Base-by-base conservation (phyloP, 2,329 filamentous ascomycete species). In the Alternaria infectoria region DNA sequence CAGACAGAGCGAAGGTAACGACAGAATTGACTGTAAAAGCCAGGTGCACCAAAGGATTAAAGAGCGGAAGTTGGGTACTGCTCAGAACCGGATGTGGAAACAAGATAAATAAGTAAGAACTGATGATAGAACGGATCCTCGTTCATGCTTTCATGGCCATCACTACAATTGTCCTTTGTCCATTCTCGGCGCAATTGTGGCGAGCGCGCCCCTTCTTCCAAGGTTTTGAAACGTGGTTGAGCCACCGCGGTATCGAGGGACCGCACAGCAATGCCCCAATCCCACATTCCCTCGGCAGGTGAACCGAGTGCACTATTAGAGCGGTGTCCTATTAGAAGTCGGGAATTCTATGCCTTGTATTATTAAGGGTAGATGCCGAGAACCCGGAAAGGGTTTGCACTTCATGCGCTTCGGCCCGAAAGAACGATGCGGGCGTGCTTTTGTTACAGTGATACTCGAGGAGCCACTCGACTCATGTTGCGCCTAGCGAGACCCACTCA, bases 341-440 rank as follows among this genome's bases (percentile, higher is more conserved):
- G 21, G 13, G 28, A 36, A n/a, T n/a, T 28, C 49, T n/a, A 40
- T 52, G 21, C 49, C 49, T 32, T 28, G 36, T 52, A 36, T n/a
- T 25, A 40, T 52, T 52, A 19, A 28, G 32, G 47, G 49, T 23
- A 19, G 28, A 30, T 49, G 49, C 60, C 36, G 30, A 54, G 55
- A 40, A 17, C 45, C 17, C 13, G n/a, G 30, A 17, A 49, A 26
- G n/a, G 15, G 23, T 17, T 26, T 28, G 47, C 28, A 49, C 28
- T 49, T 61, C 44, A 58, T 61, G 54, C 62, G 58, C 40, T 61
- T 64, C 58, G 62, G 62, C 43, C 62, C 62, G 62, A 61, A 49
- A 17, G 47, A 51, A 49, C 12, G 12, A 56, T 21, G 46, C 36
- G 44, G 19, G 32, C 30, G 44, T 50, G 51, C 49, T 60, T 49